Percentiles rank a stretch among this genome's conserved stretches.
These are phyloP conservation scores for Fusarium avenaceum DNA, from an alignment of 2,329 filamentous ascomycete genomes.

Conservation along the genomic window DNA sequence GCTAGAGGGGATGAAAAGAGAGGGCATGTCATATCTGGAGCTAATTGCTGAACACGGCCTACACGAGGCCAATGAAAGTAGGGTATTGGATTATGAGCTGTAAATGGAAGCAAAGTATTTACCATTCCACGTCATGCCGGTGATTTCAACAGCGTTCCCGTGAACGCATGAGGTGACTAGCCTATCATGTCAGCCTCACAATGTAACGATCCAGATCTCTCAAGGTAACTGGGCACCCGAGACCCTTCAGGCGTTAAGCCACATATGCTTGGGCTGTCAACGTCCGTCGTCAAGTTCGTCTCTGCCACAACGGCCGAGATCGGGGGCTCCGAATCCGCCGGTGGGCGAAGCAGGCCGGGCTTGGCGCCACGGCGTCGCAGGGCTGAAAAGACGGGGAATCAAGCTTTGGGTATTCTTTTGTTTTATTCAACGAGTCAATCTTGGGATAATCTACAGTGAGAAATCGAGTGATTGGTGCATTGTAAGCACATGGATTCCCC, in stretches of 20 bases:
- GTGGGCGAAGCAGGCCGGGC: slow-evolving; percentile 32
- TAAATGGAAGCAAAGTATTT: slow-evolving; percentile 43
- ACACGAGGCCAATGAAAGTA: slow-evolving; percentile 25
- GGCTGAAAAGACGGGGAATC: slow-evolving; percentile 13
- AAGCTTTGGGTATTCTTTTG: background rate
- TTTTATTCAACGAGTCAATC: background rate
- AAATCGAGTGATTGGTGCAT: background rate
- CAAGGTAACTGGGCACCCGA: background rate
- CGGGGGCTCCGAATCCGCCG: slow-evolving; percentile 4
- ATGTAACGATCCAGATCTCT: slow-evolving; percentile 32
- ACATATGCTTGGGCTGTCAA: slow-evolving; percentile 6
- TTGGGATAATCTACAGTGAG: background rate
- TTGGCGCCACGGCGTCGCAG: slow-evolving; percentile 36
- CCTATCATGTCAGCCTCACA: slow-evolving; percentile 25
- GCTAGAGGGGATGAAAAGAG: slow-evolving; percentile 46
- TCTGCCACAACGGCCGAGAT: slow-evolving; percentile 11
- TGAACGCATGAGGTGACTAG: slow-evolving; percentile 16
- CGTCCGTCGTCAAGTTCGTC: background rate
- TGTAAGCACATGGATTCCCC: slow-evolving; percentile 22
- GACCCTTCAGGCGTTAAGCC: slow-evolving; percentile 4
- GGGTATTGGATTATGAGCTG: slow-evolving; percentile 36
- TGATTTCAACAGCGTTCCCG: slow-evolving; percentile 1
- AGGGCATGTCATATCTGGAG: slow-evolving; percentile 37
- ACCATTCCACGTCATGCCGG: slow-evolving; percentile 6
- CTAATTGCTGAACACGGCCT: slow-evolving; percentile 32